A percentile compares a stretch with the other conserved stretches of the same genome.
Conservation (phyloP, 2,329 filamentous ascomycete genomes). For the Leptographium galeiforme region DNA sequence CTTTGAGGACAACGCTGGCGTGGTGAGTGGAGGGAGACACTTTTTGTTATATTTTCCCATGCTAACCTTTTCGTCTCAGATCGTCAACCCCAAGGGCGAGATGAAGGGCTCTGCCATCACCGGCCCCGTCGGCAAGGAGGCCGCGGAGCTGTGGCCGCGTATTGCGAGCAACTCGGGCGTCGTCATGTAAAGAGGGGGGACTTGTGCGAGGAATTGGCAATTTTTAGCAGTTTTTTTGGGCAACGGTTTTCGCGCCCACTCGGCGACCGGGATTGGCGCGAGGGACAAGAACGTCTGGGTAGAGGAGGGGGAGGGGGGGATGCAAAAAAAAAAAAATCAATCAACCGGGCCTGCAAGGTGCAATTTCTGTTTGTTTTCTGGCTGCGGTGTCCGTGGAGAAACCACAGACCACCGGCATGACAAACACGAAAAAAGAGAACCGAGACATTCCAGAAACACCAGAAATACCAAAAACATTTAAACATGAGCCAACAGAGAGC, state of each 20-base stretch:
- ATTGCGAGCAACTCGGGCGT: constrained; percentile 99
- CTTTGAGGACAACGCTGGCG: constrained; percentile 99
- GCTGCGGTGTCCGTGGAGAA: background rate
- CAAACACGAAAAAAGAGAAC: background rate
- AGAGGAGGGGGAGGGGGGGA: background rate
- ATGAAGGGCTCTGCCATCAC: constrained; percentile 99
- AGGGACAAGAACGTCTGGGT: background rate
- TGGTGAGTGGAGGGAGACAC: too few relatives aligned
- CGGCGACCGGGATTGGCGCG: background rate
- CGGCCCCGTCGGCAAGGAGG: constrained; percentile 98
- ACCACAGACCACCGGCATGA: background rate
- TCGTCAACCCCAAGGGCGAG: constrained; percentile 99
- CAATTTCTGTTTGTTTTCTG: background rate
- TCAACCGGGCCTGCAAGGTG: background rate
- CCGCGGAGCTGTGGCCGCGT: constrained; percentile 99
- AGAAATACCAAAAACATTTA: constrained; percentile 4
- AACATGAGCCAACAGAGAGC: too few relatives aligned
- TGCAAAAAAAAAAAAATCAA: background rate
- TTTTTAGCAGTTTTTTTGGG: background rate
- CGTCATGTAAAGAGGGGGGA: constrained; percentile 70
- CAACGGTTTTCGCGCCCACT: background rate
- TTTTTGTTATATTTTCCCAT: too few relatives aligned
- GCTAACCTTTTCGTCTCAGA: constrained; percentile 35
- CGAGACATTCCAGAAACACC: constrained; percentile 5
- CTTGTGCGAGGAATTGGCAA: background rate